Evolutionary conservation across 352 stramenopile genomes (phyloP), one percentile per base, ranked within the genome.

Genomic region (Phytophthora brassicae): DNA sequence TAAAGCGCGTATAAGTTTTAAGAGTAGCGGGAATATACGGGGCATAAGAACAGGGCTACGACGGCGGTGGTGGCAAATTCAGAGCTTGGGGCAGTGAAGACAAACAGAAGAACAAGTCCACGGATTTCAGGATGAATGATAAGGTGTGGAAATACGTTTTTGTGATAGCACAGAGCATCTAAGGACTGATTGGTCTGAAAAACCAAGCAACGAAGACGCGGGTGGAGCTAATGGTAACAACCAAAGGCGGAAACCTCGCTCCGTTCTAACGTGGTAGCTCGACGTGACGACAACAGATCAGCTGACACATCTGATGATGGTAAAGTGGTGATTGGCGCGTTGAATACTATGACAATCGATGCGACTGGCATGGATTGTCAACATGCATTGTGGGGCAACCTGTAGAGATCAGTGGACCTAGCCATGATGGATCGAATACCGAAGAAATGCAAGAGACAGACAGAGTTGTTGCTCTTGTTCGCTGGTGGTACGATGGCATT

Each of bases 121-220:
- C 35, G 17, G 51, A 50, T 19, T 44, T 19, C 1, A 38, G 43
- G 39, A n/a, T n/a, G n/a, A 51, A 50, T 26, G 42, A 59, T 17
- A 31, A 24, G 16, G 5, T 41, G 39, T 45, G 23, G 33, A 50
- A 59, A 13, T 51, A 41, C 20, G 41, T 19, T 16, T 59, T 13
- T 35, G 39, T 31, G 51, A 50, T 9, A 50, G 51, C 13, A 50
- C 51, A 1, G 51, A 45, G 19, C 41, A 60, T 24, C 17, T 60
- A 1, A 45, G 16, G 14, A 6, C 11, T 20, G 29, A 60, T 22
- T 60, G 52, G 33, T 42, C 52, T 38, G 7, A 52, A 13, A 19
- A 20, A 19, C 19, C 19, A 20, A 33, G 23, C 2, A 11, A 16
- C 8, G 6, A 20, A 13, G 12, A 16, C 4, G 33, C 9, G 13